Evolutionary conservation across 768 basidiomycete genomes (phyloP).

Genomic region (Cystobasidium tubakii): DNA sequence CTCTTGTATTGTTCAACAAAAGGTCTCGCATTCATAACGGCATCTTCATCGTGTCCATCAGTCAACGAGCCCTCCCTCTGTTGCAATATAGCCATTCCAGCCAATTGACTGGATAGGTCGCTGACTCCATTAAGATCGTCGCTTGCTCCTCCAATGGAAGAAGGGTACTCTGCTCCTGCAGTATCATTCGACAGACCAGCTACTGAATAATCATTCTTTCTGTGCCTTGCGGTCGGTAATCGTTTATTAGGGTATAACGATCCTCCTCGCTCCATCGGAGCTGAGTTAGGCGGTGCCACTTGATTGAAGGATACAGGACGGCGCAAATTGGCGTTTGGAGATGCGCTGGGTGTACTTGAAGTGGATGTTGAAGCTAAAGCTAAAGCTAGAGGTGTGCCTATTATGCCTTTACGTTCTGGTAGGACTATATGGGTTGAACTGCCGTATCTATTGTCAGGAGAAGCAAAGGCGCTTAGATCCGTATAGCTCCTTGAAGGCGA

Average conservation of each 20-base stretch:
- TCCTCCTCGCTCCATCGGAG: slow-evolving; percentile 24
- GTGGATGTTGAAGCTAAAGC: slow-evolving; percentile 47
- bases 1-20: slow-evolving; percentile 32
- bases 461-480: slow-evolving; percentile 51
- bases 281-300: background rate
- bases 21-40: slow-evolving; percentile 14
- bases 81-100: slow-evolving; percentile 32
- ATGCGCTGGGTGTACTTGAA: background rate
- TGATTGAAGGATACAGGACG: slow-evolving; percentile 15
- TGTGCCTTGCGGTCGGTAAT: slow-evolving; percentile 1
- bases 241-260: slow-evolving; percentile 18
- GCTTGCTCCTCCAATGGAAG: background rate
- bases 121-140: slow-evolving; percentile 25
- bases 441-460: slow-evolving; percentile 45
- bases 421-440: slow-evolving; percentile 1
- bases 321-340: background rate
- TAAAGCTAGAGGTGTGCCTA: slow-evolving; percentile 54
- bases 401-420: slow-evolving; percentile 42
- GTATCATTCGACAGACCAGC: slow-evolving; percentile 28
- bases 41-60: slow-evolving; percentile 11
- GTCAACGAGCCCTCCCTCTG: background rate
- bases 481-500: slow-evolving; percentile 55
- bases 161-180: background rate
- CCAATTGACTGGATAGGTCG: slow-evolving; percentile 29
- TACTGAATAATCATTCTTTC: slow-evolving; percentile 35